Conservation (phyloP, 2,329 filamentous ascomycete species). For the Chaetothyriales sp. region DNA sequence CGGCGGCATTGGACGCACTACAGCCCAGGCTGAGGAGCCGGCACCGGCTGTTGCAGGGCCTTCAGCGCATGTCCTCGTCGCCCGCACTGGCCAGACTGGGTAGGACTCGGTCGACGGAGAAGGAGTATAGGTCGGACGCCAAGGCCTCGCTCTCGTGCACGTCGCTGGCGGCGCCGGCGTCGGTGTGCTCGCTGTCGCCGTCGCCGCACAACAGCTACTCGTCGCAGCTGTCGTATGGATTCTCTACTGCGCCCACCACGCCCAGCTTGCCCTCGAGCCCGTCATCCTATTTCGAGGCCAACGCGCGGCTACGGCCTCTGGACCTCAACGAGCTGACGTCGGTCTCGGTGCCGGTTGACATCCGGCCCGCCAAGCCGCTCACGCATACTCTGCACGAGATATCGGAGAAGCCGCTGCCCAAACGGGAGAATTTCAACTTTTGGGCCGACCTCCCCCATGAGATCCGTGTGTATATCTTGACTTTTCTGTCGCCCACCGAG, state of each 20-base stretch:
- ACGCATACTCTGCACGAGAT: conserved; percentile 14
- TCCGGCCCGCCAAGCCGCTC: conserved; percentile 31
- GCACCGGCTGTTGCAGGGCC: conserved; percentile 55
- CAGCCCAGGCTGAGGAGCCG: conserved; percentile 52
- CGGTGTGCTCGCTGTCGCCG: conserved; percentile 40
- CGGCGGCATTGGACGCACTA: conserved; percentile 8
- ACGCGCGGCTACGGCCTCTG: conserved; percentile 43
- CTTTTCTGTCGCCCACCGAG: conserved; percentile 64
- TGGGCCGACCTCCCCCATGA: conserved; percentile 75
- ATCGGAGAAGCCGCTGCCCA: conserved; percentile 22
- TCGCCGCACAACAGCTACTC: conserved; percentile 37
- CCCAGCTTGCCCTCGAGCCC: conserved; percentile 32
- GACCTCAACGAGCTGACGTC: conserved; percentile 20
- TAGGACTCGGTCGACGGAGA: conserved; percentile 50
- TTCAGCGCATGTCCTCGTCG: conserved; percentile 72
- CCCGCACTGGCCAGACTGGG: conserved; percentile 54
- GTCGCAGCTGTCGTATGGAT: conserved; percentile 43
- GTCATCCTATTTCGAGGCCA: conserved; percentile 38
- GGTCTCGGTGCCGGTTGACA: conserved; percentile 50
- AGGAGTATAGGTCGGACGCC: conserved; percentile 43
- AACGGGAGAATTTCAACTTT: conserved; percentile 45
- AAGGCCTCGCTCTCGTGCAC: conserved; percentile 55
- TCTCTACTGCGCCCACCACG: conserved; percentile 44
- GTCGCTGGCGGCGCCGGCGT: conserved; percentile 42
- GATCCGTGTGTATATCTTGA: conserved; percentile 63